Percentiles rank a stretch among this genome's conserved stretches.
phyloP scores from a whole-genome alignment of 2,329 filamentous ascomycete genomes.

The Hortaea werneckii region DNA sequence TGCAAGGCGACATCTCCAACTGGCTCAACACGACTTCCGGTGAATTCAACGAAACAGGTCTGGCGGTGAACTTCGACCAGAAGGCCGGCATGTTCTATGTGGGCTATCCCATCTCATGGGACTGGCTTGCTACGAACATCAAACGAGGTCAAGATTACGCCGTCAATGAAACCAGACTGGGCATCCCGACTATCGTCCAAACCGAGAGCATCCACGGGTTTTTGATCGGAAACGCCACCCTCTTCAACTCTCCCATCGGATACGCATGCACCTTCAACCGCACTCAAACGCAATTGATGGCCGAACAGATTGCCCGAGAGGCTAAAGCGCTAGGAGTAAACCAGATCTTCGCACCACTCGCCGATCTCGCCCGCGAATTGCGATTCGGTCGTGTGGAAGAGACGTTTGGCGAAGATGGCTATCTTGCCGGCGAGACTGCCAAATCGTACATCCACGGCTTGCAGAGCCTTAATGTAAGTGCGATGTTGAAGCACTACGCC shows the following conservation, averaged over 20 bases:
- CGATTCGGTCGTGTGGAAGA: constrained; percentile 66
- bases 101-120: constrained; percentile 54
- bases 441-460: constrained; percentile 51
- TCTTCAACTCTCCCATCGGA: constrained; percentile 68
- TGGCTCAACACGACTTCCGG: constrained; percentile 62
- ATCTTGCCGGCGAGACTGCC: constrained; percentile 58
- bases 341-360: constrained; percentile 61
- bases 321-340: constrained; percentile 58
- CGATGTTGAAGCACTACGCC: constrained; percentile 68
- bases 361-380: constrained; percentile 60
- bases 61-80: constrained; percentile 55
- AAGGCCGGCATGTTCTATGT: constrained; percentile 64
- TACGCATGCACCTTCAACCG: constrained; percentile 63
- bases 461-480: constrained; percentile 54
- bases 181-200: constrained; percentile 64
- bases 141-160: constrained; percentile 60
- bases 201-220: constrained; percentile 67
- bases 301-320: constrained; percentile 53
- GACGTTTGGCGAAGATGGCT: constrained; percentile 60
- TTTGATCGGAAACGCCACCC: constrained; percentile 60
- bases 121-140: constrained; percentile 53
- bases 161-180: constrained; percentile 53
- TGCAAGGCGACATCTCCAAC: constrained; percentile 57
- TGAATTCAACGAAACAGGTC: constrained; percentile 55
- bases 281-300: constrained; percentile 56